Conservation (phyloP, 2,329 filamentous ascomycete genomes). For the Leptographium flavum region DNA sequence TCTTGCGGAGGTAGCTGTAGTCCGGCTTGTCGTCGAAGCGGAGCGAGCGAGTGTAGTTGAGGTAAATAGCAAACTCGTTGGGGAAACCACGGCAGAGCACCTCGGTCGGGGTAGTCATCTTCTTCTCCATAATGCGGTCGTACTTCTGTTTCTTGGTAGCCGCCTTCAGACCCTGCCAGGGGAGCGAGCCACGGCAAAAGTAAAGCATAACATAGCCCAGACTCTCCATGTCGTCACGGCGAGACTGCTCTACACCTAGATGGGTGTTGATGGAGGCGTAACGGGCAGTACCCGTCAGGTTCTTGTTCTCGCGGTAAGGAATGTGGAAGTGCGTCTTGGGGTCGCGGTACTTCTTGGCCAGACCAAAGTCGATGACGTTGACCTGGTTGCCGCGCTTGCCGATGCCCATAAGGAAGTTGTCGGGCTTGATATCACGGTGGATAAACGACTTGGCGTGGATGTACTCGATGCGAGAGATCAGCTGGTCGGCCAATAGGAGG, state of each 20-base stretch:
- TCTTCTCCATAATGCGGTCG: constrained; percentile 99
- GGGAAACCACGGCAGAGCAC: constrained; percentile 98
- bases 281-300: constrained; percentile 94
- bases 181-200: constrained; percentile 97
- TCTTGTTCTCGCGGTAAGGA: constrained; percentile 99
- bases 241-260: constrained; percentile 94
- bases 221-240: constrained; percentile 98
- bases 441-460: constrained; percentile 99
- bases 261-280: constrained; percentile 99
- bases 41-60: constrained; percentile 97
- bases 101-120: constrained; percentile 99
- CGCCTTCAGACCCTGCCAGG: constrained; percentile 97
- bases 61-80: constrained; percentile 98
- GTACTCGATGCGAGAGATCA: constrained; percentile 98
- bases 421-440: constrained; percentile 98
- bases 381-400: constrained; percentile 99
- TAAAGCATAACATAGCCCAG: constrained; percentile 99
- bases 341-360: constrained; percentile 99
- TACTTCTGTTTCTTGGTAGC: constrained; percentile 99
- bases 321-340: constrained; percentile 99
- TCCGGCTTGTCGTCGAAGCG: constrained; percentile 99
- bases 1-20: constrained; percentile 99
- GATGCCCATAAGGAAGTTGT: constrained; percentile 99
- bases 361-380: constrained; percentile 97
- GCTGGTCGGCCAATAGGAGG: constrained; percentile 86